Conservation (phyloP, 257 asterid genomes). For the Nicotiana tomentosiformis region DNA sequence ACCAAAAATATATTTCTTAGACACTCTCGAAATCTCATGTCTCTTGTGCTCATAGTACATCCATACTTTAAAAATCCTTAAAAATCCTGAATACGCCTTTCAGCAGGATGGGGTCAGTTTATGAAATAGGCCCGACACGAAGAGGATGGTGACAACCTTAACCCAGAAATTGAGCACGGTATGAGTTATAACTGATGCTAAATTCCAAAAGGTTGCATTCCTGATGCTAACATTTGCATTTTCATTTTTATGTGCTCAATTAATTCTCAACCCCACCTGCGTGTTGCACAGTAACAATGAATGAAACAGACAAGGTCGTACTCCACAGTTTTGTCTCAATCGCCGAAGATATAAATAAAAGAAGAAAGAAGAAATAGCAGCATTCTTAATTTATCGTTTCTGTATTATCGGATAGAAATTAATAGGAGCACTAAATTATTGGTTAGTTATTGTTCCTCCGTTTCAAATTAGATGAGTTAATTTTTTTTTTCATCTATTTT, state of each 20-base stretch:
- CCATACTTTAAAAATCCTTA: too few species aligned
- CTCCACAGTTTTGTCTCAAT: neutral
- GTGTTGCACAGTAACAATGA: neutral
- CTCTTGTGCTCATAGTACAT: too few species aligned
- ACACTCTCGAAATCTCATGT: too few species aligned
- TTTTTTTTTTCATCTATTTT: too few species aligned
- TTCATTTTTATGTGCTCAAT: neutral
- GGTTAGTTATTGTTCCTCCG: too few species aligned
- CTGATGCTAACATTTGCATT: neutral
- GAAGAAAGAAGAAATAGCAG: neutral
- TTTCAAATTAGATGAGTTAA: too few species aligned
- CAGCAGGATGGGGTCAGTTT: neutral
- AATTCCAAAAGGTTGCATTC: neutral
- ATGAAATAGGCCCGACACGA: neutral
- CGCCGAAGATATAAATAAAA: neutral
- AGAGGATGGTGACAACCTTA: constrained; percentile 1
- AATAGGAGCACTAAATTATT: neutral
- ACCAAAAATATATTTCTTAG: too few species aligned
- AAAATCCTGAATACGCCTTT: too few species aligned
- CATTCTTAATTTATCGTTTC: neutral
- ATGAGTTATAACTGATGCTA: neutral
- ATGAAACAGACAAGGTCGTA: neutral
- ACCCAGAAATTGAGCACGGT: neutral
- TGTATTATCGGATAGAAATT: neutral
- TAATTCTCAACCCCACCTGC: neutral